These are phyloP conservation scores for Chaetoceros muelleri DNA, from an alignment of 108 stramenopile genomes.

Conservation along the genomic window DNA sequence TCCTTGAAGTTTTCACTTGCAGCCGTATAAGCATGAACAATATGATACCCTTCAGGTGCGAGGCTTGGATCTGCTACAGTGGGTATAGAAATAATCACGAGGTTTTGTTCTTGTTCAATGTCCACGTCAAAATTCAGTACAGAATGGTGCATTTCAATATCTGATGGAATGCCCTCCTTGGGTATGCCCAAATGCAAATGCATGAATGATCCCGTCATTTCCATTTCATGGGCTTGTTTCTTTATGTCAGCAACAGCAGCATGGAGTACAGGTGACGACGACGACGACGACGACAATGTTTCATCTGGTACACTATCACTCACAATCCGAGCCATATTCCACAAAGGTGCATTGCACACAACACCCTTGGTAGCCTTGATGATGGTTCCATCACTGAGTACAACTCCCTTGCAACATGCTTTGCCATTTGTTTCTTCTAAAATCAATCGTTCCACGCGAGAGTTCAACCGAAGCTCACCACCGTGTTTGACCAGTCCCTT, in stretches of 20 bases:
- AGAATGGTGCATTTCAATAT: conserved; percentile 81
- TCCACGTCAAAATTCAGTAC: conserved; percentile 53
- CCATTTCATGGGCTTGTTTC: conserved; percentile 45
- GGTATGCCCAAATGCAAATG: conserved; percentile 85
- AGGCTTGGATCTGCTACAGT: conserved; percentile 74
- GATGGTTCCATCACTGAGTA: conserved; percentile 36
- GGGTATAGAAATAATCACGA: conserved; percentile 79
- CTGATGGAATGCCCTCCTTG: conserved; percentile 43
- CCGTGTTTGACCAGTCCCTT: conserved; percentile 38
- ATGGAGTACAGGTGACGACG: conserved; percentile 4
- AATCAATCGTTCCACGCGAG: conserved; percentile 37
- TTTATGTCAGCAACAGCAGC: conserved; percentile 31
- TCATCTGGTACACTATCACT: conserved; percentile 30
- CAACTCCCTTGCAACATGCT: conserved; percentile 54
- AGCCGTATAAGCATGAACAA: conserved; percentile 83
- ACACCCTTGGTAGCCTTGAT: conserved; percentile 64
- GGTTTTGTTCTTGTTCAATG: conserved; percentile 69
- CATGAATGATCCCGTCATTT: conserved; percentile 78
- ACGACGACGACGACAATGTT: not conserved
- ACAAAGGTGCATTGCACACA: conserved; percentile 76
- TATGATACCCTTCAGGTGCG: conserved; percentile 82
- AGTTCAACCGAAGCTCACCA: conserved; percentile 39
- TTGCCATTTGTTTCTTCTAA: conserved; percentile 43
- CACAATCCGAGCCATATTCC: conserved; percentile 68
- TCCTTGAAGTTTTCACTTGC: conserved; percentile 69